These are phyloP conservation scores for Pelargonium australe DNA, from an alignment of 441 rosid species.

Conservation along the genomic window DNA sequence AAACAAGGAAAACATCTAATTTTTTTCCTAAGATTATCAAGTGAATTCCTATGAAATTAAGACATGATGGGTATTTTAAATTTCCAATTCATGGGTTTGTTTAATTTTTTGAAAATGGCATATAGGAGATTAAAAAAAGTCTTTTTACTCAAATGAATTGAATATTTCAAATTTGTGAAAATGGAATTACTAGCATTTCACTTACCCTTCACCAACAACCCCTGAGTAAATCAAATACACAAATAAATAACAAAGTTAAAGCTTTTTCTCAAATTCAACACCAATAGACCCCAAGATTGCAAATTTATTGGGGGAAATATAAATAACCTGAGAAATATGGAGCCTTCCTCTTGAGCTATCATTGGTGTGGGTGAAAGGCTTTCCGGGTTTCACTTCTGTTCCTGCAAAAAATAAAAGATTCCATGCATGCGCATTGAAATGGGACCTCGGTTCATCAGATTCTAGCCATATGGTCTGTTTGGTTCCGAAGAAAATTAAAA, in stretches of 20 bases:
- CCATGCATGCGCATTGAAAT: too few species aligned
- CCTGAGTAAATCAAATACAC: too few species aligned
- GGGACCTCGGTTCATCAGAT: neutral
- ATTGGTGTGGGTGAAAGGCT: conserved; percentile 41
- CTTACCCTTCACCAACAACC: neutral
- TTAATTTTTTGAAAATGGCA: too few species aligned
- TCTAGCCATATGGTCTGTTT: neutral
- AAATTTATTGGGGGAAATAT: neutral
- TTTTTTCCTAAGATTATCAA: too few species aligned
- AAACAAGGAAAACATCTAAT: neutral
- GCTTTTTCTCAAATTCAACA: neutral
- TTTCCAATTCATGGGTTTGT: too few species aligned
- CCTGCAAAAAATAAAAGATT: conserved; percentile 25
- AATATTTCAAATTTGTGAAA: too few species aligned
- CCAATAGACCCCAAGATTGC: too few species aligned
- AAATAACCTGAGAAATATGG: conserved; percentile 54
- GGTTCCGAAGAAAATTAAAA: neutral
- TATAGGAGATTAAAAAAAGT: neutral
- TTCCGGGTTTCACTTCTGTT: conserved; percentile 60
- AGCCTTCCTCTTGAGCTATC: conserved; percentile 34
- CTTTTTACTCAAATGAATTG: neutral
- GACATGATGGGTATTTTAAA: too few species aligned
- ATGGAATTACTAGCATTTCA: too few species aligned
- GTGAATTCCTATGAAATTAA: too few species aligned
- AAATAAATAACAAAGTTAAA: neutral